Evolutionary conservation across 495 filamentous ascomycete genomes (phyloP).

Genomic region (Paragyromitra xinjiangensis): DNA sequence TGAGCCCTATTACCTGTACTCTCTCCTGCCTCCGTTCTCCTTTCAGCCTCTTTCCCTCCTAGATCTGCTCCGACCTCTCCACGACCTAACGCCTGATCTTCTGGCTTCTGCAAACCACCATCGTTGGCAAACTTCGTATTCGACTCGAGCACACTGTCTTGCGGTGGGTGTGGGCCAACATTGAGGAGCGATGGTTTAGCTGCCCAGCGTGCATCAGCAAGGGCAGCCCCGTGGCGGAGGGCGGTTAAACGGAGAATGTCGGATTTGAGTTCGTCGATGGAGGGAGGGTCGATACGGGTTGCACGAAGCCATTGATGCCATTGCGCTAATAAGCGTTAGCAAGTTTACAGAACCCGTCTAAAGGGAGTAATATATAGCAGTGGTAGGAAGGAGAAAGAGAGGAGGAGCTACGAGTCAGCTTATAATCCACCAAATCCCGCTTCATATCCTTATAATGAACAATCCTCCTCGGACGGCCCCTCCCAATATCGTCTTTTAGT

Average conservation of each 20-base stretch:
- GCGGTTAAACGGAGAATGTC: slow-evolving; percentile 73
- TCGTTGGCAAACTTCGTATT: slow-evolving; percentile 38
- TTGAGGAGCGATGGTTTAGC: slow-evolving; percentile 67
- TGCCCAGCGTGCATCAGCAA: slow-evolving; percentile 87
- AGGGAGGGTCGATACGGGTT: slow-evolving; percentile 74
- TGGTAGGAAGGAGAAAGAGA: neutral
- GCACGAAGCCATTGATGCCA: slow-evolving; percentile 98
- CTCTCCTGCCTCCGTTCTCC: slow-evolving; percentile 9
- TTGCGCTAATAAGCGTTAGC: slow-evolving; percentile 62
- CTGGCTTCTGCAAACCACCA: slow-evolving; percentile 17
- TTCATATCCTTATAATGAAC: slow-evolving; percentile 64
- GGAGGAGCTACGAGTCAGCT: slow-evolving; percentile 32
- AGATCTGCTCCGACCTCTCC: slow-evolving; percentile 15
- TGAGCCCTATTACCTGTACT: slow-evolving; percentile 24
- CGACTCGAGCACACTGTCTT: slow-evolving; percentile 23
- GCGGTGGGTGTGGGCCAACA: slow-evolving; percentile 53
- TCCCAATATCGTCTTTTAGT: slow-evolving; percentile 72
- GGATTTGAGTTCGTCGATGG: slow-evolving; percentile 74
- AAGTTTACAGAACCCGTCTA: neutral
- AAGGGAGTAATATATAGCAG: neutral
- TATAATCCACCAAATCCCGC: slow-evolving; percentile 50
- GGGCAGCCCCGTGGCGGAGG: slow-evolving; percentile 76
- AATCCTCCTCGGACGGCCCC: slow-evolving; percentile 68
- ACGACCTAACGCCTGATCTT: slow-evolving; percentile 1
- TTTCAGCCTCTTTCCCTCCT: slow-evolving; percentile 31